Evolutionary conservation across 2,329 filamentous ascomycete species (phyloP).

Genomic region (Periconia macrospinosa): DNA sequence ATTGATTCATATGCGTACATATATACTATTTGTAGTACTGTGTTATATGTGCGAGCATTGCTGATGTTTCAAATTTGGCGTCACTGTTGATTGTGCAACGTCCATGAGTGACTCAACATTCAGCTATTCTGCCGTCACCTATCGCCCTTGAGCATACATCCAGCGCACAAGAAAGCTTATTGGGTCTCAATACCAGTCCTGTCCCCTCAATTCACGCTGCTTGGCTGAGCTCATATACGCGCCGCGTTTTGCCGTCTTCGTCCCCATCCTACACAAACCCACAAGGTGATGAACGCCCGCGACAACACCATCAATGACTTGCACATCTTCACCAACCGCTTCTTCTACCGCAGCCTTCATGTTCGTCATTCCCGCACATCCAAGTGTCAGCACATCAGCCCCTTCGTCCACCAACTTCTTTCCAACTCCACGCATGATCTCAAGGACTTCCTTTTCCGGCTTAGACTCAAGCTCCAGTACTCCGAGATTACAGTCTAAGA

Average conservation of each 20-base stretch:
- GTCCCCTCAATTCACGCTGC: slow-evolving; percentile 42
- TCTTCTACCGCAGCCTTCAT: slow-evolving; percentile 51
- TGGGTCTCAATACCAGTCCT: slow-evolving; percentile 32
- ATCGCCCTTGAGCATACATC: too few species aligned
- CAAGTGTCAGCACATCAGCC: slow-evolving; percentile 49
- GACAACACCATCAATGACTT: slow-evolving; percentile 56
- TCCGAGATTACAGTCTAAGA: slow-evolving; percentile 46
- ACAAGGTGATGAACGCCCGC: slow-evolving; percentile 52
- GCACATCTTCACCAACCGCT: slow-evolving; percentile 49
- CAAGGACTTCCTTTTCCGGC: slow-evolving; percentile 43
- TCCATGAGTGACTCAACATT: too few species aligned
- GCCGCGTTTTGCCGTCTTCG: slow-evolving; percentile 50
- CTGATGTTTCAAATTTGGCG: too few species aligned
- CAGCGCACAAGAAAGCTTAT: too few species aligned
- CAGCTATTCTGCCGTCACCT: too few species aligned
- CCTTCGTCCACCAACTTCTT: slow-evolving; percentile 44
- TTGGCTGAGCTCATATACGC: slow-evolving; percentile 45
- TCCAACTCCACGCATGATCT: slow-evolving; percentile 44
- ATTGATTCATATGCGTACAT: too few species aligned
- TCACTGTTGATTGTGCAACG: too few species aligned
- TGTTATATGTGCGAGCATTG: too few species aligned
- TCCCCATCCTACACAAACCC: slow-evolving; percentile 50
- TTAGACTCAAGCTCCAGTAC: slow-evolving; percentile 51
- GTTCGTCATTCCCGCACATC: slow-evolving; percentile 55
- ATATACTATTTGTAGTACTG: too few species aligned